phyloP scores from a whole-genome alignment of 2,329 filamentous ascomycete genomes.

The Phaeosphaeria sp. region DNA sequence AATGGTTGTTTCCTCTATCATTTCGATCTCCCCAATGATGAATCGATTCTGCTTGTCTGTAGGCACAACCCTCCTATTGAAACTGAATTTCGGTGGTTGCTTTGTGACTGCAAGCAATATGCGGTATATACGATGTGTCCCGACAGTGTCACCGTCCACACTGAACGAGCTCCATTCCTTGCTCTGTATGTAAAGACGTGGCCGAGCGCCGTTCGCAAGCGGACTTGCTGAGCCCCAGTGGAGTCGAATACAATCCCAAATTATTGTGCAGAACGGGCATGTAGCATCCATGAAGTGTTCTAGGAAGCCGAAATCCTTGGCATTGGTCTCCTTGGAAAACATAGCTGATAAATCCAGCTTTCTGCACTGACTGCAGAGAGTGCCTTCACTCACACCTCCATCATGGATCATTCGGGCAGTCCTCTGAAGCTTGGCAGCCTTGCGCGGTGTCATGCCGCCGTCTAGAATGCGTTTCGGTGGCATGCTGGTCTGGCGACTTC shows the following conservation, averaged over 20 bases:
- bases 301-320: not conserved
- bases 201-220: not conserved
- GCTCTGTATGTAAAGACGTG: not conserved
- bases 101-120: not conserved
- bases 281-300: not conserved
- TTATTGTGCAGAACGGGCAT: not conserved
- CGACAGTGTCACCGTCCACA: not conserved
- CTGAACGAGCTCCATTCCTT: not conserved
- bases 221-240: not conserved
- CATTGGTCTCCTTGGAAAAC: not conserved
- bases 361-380: not conserved
- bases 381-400: not conserved
- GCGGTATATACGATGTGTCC: not conserved
- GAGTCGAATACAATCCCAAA: not conserved
- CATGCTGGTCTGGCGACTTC: not conserved
- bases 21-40: not conserved
- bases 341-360: not conserved
- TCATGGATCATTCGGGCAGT: not conserved
- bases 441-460: not conserved
- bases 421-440: not conserved
- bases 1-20: not conserved
- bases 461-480: not conserved
- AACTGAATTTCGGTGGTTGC: not conserved
- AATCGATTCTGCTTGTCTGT: not conserved
- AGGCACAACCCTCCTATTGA: not conserved